Evolutionary conservation across 805 yeast genomes (phyloP).

Genomic region (Ascoidea rubescens): DNA sequence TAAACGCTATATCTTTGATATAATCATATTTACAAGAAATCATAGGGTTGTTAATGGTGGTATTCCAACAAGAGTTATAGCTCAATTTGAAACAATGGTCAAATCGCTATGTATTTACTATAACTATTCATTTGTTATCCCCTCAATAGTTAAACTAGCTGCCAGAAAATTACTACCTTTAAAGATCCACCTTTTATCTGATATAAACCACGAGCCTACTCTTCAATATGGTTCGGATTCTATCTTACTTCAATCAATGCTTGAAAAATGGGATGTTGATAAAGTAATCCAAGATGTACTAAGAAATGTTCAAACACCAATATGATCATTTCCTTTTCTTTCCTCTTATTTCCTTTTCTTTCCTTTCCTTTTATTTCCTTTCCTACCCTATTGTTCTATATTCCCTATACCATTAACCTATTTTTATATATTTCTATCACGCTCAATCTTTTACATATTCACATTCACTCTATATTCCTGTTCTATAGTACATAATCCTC

Average conservation of each 20-base stretch:
- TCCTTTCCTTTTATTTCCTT: too few species aligned
- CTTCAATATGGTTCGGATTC: conserved; percentile 43
- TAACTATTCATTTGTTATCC: conserved; percentile 30
- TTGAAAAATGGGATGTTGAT: conserved; percentile 30
- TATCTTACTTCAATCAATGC: conserved; percentile 24
- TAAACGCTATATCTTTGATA: conserved; percentile 39
- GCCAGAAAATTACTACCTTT: conserved; percentile 35
- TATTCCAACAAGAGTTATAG: conserved; percentile 29
- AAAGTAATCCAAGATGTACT: conserved; percentile 39
- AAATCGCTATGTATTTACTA: conserved; percentile 28
- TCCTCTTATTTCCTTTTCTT: too few species aligned
- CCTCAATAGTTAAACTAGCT: conserved; percentile 36
- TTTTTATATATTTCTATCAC: too few species aligned
- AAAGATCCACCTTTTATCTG: conserved; percentile 22
- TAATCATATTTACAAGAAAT: conserved; percentile 35
- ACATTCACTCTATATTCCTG: too few species aligned
- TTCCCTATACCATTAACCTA: too few species aligned
- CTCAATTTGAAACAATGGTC: conserved; percentile 27
- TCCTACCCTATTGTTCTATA: too few species aligned
- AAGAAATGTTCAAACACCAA: conserved; percentile 36
- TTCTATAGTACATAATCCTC: too few species aligned
- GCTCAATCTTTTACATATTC: too few species aligned
- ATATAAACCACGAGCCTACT: conserved; percentile 34
- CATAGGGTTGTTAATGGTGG: conserved; percentile 44
- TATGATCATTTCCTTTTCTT: conserved; percentile 14